Conservation (phyloP, 495 filamentous ascomycete species). For the Baudoinia panamericana region DNA sequence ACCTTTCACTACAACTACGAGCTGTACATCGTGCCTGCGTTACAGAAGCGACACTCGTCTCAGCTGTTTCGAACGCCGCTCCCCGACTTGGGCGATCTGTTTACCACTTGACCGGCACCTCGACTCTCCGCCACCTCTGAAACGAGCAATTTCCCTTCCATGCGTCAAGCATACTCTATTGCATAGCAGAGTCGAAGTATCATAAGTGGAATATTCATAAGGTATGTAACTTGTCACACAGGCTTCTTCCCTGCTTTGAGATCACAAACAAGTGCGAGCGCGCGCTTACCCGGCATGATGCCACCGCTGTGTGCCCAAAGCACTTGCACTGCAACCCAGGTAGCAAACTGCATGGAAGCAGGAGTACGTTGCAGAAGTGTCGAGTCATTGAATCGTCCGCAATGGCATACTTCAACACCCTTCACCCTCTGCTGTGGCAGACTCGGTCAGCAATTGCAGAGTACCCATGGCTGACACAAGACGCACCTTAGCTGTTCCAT, state of each 20-base stretch:
- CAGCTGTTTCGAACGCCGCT: too few relatives aligned
- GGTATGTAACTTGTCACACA: too few relatives aligned
- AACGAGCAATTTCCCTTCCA: not conserved
- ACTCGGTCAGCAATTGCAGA: not conserved
- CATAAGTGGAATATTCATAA: too few relatives aligned
- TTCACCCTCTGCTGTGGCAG: not conserved
- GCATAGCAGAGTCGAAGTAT: not conserved
- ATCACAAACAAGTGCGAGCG: too few relatives aligned
- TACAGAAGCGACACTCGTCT: too few relatives aligned
- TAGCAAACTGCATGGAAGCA: constrained; percentile 4
- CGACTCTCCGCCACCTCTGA: not conserved
- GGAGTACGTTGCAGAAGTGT: not conserved
- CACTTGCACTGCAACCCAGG: constrained; percentile 7
- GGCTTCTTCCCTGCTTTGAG: too few relatives aligned
- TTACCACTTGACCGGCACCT: too few relatives aligned
- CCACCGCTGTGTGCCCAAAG: constrained; percentile 6
- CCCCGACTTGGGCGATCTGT: too few relatives aligned
- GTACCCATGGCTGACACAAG: constrained; percentile 3
- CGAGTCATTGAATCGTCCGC: not conserved
- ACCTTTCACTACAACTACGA: too few relatives aligned
- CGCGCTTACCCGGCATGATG: constrained; percentile 1
- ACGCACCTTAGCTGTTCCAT: constrained; percentile 5
- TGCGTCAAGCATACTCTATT: too few relatives aligned
- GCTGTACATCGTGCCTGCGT: too few relatives aligned
- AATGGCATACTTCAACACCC: not conserved